Evolutionary conservation across 192 early-diverging fungal genomes (phyloP).

Genomic region (Umbelopsis ramanniana): DNA sequence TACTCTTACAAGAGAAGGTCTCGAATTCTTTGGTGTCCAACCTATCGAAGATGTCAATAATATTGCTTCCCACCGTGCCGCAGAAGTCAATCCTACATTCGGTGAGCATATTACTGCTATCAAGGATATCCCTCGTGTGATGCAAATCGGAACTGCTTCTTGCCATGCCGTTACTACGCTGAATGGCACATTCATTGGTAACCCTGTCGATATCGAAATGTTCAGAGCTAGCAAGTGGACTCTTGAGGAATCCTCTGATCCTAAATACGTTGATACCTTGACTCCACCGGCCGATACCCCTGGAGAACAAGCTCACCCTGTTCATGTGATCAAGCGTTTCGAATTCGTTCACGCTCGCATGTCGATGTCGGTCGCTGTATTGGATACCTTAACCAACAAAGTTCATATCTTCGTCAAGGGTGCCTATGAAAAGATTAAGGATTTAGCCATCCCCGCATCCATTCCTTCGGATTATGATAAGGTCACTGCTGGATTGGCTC

Average conservation of each 20-base stretch:
- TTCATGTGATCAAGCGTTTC: slow-evolving; percentile 65
- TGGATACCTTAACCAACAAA: slow-evolving; percentile 53
- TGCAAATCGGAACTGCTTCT: slow-evolving; percentile 44
- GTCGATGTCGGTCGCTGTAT: slow-evolving; percentile 71
- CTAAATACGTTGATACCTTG: slow-evolving; percentile 51
- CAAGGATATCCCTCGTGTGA: slow-evolving; percentile 27
- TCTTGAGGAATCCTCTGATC: slow-evolving; percentile 31
- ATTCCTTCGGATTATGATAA: slow-evolving; percentile 63
- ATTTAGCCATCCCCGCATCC: slow-evolving; percentile 49
- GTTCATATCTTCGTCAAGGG: slow-evolving; percentile 71
- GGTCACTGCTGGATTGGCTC: slow-evolving; percentile 58
- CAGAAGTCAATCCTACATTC: slow-evolving; percentile 23
- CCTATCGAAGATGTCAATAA: slow-evolving; percentile 29
- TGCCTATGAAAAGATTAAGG: slow-evolving; percentile 73
- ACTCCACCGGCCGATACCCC: slow-evolving; percentile 31
- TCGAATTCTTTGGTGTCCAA: slow-evolving; percentile 59
- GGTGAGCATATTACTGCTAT: slow-evolving; percentile 28
- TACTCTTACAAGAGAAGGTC: slow-evolving; percentile 72
- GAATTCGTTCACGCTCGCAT: slow-evolving; percentile 73
- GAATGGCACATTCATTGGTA: slow-evolving; percentile 57
- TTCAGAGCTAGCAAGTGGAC: slow-evolving; percentile 58
- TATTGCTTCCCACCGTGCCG: slow-evolving; percentile 3
- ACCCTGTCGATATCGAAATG: slow-evolving; percentile 74
- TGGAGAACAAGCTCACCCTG: slow-evolving; percentile 24
- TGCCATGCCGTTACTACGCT: slow-evolving; percentile 55